Evolutionary conservation across 2,329 filamentous ascomycete species (phyloP).

Genomic region (Tolypocladium capitatum): DNA sequence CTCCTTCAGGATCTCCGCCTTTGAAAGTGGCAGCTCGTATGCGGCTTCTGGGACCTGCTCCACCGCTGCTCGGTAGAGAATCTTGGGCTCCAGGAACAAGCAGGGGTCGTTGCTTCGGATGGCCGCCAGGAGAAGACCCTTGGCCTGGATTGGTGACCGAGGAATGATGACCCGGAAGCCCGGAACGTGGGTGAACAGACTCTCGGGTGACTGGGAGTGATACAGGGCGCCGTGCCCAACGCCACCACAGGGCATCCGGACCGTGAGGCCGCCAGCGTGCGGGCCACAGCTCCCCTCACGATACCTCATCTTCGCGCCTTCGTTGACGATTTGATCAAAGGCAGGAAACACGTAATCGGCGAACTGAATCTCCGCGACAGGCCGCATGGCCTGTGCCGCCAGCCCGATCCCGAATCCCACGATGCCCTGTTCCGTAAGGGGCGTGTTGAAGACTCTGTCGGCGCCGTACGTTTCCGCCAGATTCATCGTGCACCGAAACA

Average conservation of each 20-base stretch:
- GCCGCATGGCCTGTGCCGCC: constrained; percentile 82
- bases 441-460: constrained; percentile 91
- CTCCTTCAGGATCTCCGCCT: constrained; percentile 70
- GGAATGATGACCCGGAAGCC: constrained; percentile 78
- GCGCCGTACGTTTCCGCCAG: constrained; percentile 76
- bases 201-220: constrained; percentile 81
- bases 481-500: constrained; percentile 90
- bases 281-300: constrained; percentile 47
- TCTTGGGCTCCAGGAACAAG: constrained; percentile 89
- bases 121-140: constrained; percentile 66
- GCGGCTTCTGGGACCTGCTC: constrained; percentile 75
- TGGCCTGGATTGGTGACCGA: constrained; percentile 74
- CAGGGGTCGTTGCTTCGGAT: constrained; percentile 77
- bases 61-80: constrained; percentile 79
- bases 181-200: constrained; percentile 77
- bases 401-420: constrained; percentile 85
- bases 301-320: constrained; percentile 80
- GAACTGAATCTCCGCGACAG: constrained; percentile 90
- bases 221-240: constrained; percentile 83
- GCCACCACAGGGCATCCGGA: constrained; percentile 80
- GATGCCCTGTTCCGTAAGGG: constrained; percentile 86
- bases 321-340: constrained; percentile 89
- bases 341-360: constrained; percentile 90
- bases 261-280: constrained; percentile 64
- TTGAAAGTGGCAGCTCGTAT: constrained; percentile 74